Base-by-base conservation (phyloP, 352 stramenopile species). In the Pythium dissimile region DNA sequence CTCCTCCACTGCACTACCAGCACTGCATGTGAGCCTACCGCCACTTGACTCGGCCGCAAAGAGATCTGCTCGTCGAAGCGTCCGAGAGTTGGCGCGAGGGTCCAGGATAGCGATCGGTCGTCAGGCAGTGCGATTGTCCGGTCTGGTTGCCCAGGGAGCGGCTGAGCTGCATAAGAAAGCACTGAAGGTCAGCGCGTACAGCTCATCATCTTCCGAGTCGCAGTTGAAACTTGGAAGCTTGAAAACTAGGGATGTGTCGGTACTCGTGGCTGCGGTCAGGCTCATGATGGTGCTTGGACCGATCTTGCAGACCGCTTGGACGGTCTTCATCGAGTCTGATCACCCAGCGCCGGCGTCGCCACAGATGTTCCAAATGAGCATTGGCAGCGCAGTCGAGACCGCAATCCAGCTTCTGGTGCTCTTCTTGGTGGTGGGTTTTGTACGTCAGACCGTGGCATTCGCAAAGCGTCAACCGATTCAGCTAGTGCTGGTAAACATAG, bases 181-280 rank as follows among this genome's bases (percentile, higher is more conserved):
- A 0, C 66, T 73, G 41, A 73, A 73, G 59, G 26, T 20, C 4
- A 71, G 66, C 16, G 54, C 60, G 18, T 30, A 62, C 1, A 34
- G 56, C 26, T 13, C 28, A 30, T 28, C 30, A 35, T 13, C 44
- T 16, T 45, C 32, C 0, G 47, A 60, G 16, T 75, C 52, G 5
- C 62, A 73, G 18, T 48, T 75, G 27, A 75, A 71, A 28, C 50
- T 75, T 4, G 53, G 70, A 4, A 66, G 43, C 1, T 43, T 77
- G 15, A 28, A 54, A 8, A 55, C 50, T 5, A 53, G 44, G 2
- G 59, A 77, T 18, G 67, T 77, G 32, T 58, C 52, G 8, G 6
- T 45, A 16, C 43, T 78, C 1, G 63, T 73, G 18, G 8, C 35
- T 2, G 15, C 53, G 2, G 45, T 69, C 23, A 66, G 53, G 9